Conservation (phyloP, 1,284 basidiomycete species). For the Naganishia sp. region DNA sequence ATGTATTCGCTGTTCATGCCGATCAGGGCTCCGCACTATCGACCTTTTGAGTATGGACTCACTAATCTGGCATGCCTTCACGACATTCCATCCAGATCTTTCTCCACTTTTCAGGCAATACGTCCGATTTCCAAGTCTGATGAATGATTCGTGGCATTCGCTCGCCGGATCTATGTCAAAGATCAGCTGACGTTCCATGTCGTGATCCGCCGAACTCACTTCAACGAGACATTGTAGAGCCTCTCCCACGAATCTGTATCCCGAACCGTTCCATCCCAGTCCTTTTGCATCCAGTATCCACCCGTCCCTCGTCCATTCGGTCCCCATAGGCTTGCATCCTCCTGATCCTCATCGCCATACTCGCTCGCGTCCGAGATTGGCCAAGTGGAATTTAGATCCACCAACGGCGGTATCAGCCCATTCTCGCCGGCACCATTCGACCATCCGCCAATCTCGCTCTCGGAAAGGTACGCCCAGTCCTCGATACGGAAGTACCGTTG, state of each 20-base stretch:
- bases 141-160: conserved; percentile 90
- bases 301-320: conserved; percentile 49
- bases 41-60: conserved; percentile 51
- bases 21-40: conserved; percentile 20
- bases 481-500: conserved; percentile 88
- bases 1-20: conserved; percentile 74
- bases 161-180: conserved; percentile 56
- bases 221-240: conserved; percentile 46
- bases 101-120: conserved; percentile 80
- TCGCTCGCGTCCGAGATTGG: background rate
- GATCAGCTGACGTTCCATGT: background rate
- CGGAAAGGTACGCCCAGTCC: conserved; percentile 71
- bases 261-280: conserved; percentile 49
- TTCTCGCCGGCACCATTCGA: background rate
- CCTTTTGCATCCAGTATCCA: conserved; percentile 50
- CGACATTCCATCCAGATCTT: conserved; percentile 75
- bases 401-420: conserved; percentile 19
- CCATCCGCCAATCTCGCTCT: conserved; percentile 59
- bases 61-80: conserved; percentile 94
- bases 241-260: conserved; percentile 45
- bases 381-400: conserved; percentile 9
- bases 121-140: conserved; percentile 96
- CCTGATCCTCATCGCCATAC: conserved; percentile 22
- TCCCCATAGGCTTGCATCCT: conserved; percentile 41
- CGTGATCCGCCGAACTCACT: conserved; percentile 37